phyloP scores from a whole-genome alignment of 1,284 basidiomycete genomes.

The Rhodotorula sp. region DNA sequence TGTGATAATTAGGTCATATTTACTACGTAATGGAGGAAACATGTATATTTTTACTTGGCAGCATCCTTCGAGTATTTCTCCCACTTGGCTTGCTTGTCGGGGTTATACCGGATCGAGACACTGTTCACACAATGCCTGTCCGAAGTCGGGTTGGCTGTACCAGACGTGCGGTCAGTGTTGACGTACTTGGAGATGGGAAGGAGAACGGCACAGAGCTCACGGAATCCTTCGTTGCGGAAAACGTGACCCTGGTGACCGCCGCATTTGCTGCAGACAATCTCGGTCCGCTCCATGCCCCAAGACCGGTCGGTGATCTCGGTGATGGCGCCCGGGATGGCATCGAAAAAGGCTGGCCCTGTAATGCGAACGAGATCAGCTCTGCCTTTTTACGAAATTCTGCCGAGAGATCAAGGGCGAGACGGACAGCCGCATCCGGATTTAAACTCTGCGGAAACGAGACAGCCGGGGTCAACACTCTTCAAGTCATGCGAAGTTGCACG shows the following conservation, averaged over 20 bases:
- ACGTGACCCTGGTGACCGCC: slow-evolving; percentile 53
- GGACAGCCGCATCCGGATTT: slow-evolving; percentile 52
- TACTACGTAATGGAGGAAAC: background rate
- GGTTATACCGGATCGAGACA: slow-evolving; percentile 27
- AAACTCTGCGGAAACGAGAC: slow-evolving; percentile 46
- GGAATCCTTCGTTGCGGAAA: slow-evolving; percentile 36
- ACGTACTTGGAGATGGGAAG: background rate
- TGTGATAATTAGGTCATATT: too few relatives aligned
- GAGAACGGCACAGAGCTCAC: background rate
- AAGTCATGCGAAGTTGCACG: too few relatives aligned
- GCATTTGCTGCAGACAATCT: slow-evolving; percentile 52
- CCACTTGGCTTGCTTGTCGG: slow-evolving; percentile 5
- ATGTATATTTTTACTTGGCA: background rate
- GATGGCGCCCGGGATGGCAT: slow-evolving; percentile 49
- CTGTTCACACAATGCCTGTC: slow-evolving; percentile 43
- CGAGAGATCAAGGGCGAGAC: background rate
- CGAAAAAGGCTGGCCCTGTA: slow-evolving; percentile 50
- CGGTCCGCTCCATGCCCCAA: slow-evolving; percentile 52
- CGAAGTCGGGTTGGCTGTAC: slow-evolving; percentile 22
- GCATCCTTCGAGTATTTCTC: slow-evolving; percentile 1
- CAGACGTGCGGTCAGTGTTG: background rate
- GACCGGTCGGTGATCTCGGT: slow-evolving; percentile 49
- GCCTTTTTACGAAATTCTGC: background rate
- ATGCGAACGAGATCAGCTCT: background rate
- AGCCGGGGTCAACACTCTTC: too few relatives aligned